Base-by-base conservation (phyloP, 129 eudicot species). In the sunflower (Helianthus annuus) region DNA sequence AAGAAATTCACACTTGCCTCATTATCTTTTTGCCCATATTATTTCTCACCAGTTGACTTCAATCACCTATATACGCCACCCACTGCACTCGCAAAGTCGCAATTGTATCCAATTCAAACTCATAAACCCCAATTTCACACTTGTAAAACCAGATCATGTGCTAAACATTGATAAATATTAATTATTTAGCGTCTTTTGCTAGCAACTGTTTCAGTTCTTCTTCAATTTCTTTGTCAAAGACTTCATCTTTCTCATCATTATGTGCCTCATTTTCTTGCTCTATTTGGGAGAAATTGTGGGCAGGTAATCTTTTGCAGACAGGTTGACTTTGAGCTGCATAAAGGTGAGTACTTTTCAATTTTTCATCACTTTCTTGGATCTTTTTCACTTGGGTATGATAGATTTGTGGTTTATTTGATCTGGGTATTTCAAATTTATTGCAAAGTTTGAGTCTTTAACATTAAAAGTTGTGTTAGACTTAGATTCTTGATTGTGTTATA, bases 1-100 rank as follows among this genome's bases (percentile, higher is more conserved):
- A 52, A 15, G 7, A 52, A 15, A 6, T 7, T 53, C 9, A 6
- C 15, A 6, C 27, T 7, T 16, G 8, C 63, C n/a, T 56, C 40
- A 32, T 39, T 11, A 32, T 3, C 14, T 14, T 63, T 12, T 15
- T 48, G 15, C 44, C 22, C 22, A 6, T 42, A 63, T 12, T 40
- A 49, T 48, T 74, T 74, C 78, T 64, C 29, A 14, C 8, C 45
- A 48, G 5, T 64, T 74, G 71, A 74, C 78, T 63, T 74, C 53
- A 17, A 42, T 63, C 51, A 49, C 64, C 77, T 44, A 46, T 39
- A 13, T 36, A 62, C 70, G 64, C 51, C 69, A 48, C 38, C 15
- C 61, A 2, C 17, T 10, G 6, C 45, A 32, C 58, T 63, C 45
- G 17, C 38, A 7, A 32, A 27, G 32, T 27, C 32, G 32, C 32